These are phyloP conservation scores for Xylariaceae sp. DNA, from an alignment of 2,329 filamentous ascomycete species.

Conservation along the genomic window DNA sequence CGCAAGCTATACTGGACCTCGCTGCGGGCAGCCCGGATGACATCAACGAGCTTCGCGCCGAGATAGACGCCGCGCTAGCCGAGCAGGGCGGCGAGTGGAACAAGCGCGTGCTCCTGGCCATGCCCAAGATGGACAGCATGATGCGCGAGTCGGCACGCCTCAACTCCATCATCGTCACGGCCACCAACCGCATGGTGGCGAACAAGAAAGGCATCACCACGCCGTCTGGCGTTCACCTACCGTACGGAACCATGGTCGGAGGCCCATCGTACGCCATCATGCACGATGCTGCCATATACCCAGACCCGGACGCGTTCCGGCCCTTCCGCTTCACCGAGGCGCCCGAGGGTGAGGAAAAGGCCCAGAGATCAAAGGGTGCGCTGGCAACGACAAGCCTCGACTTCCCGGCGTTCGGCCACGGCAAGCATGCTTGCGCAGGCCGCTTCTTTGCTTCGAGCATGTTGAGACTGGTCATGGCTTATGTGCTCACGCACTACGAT, in stretches of 20 bases:
- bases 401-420: neutral
- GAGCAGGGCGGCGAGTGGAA: conserved; percentile 28
- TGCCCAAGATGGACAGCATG: conserved; percentile 37
- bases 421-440: neutral
- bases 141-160: conserved; percentile 37
- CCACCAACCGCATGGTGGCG: conserved; percentile 23
- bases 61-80: conserved; percentile 32
- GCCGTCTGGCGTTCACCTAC: conserved; percentile 32
- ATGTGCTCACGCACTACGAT: neutral
- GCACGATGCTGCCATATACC: neutral
- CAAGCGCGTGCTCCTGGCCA: conserved; percentile 30
- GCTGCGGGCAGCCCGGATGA: conserved; percentile 32
- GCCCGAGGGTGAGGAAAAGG: neutral
- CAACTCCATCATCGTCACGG: conserved; percentile 29
- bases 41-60: conserved; percentile 39
- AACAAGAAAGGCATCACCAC: conserved; percentile 27
- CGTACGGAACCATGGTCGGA: conserved; percentile 25
- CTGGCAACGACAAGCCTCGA: neutral
- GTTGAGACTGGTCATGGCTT: neutral
- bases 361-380: neutral
- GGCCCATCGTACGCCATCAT: conserved; percentile 23
- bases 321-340: neutral
- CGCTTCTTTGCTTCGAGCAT: neutral
- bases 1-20: conserved; percentile 40
- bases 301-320: neutral